Base-by-base conservation (phyloP, 768 basidiomycete species). In the Pulveroboletus sp. region DNA sequence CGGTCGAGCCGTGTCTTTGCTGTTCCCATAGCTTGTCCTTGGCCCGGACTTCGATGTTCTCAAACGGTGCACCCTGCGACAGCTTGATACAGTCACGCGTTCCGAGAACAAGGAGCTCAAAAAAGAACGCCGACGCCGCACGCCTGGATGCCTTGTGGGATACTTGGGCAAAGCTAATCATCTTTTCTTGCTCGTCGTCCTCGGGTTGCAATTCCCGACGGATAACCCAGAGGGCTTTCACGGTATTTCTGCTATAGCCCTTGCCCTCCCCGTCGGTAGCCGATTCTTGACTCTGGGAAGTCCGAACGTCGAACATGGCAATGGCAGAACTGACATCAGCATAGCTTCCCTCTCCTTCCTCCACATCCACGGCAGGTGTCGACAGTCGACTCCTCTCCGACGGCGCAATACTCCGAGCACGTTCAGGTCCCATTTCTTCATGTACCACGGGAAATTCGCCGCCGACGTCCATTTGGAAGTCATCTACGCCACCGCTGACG, bases 91-190 rank as follows among this genome's bases (percentile, higher is more conserved):
- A 93, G 66, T 97, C 94, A 29, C 90, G 85, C 5, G 95, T 97
- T 10, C 92, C 86, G 2, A 99, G 81, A 2, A 98, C 92, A 24
- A 99, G 84, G 29, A 97, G 70, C 68, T 99, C 97, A 64, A 99
- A 99, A 77, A 99, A 99, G 75, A 99, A 97, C 2, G 92, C 85
- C 1, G 95, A 83, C 2, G 95, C 93, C 12, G 94, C 97, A 35
- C 92, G 83, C 40, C 90, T 85, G 10, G 91, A 88, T 12, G 93
- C 91, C 75, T 90, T 90, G 55, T 87, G 77, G 13, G 90, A 77
- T 73, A 92, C 77, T 60, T 80, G 73, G 34, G 79, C 78, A 73
- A 97, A 97, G 61, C 85, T 90, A 58, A 94, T 70, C 9, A 70
- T 67, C 66, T 82, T 87, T 27, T 83, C 82, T 49, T 73, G 74